phyloP scores from a whole-genome alignment of 129 eudicot genomes.

The Pulicaria dysenterica region DNA sequence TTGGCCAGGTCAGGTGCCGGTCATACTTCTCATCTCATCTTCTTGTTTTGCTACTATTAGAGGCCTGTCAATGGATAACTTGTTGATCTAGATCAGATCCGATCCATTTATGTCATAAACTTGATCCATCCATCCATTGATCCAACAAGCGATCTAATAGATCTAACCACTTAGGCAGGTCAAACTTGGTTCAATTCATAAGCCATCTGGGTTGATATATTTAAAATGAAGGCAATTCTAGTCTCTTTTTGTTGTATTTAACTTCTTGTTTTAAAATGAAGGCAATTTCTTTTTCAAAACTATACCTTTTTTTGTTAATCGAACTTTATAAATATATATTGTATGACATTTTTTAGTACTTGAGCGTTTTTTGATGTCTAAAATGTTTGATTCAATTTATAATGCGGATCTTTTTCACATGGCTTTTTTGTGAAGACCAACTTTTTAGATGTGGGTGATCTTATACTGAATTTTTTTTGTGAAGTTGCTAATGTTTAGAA shows the following conservation, averaged over 20 bases:
- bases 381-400: too few species aligned
- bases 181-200: too few species aligned
- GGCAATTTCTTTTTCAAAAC: neutral
- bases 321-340: too few species aligned
- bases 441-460: too few species aligned
- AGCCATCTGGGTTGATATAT: neutral
- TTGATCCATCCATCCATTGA: neutral
- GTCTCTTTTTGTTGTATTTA: neutral
- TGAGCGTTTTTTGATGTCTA: too few species aligned
- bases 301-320: too few species aligned
- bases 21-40: slow-evolving; percentile 18
- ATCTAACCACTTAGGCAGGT: neutral
- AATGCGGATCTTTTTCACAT: too few species aligned
- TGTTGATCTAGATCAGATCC: neutral
- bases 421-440: too few species aligned
- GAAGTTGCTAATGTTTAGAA: too few species aligned
- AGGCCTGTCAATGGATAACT: neutral
- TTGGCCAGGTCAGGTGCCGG: slow-evolving; percentile 89
- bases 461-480: too few species aligned
- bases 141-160: neutral
- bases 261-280: neutral
- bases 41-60: neutral
- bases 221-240: neutral
- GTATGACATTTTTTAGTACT: too few species aligned
- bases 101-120: neutral